Conservation (phyloP, 2,329 filamentous ascomycete species). For the Paecilomyces variotii region DNA sequence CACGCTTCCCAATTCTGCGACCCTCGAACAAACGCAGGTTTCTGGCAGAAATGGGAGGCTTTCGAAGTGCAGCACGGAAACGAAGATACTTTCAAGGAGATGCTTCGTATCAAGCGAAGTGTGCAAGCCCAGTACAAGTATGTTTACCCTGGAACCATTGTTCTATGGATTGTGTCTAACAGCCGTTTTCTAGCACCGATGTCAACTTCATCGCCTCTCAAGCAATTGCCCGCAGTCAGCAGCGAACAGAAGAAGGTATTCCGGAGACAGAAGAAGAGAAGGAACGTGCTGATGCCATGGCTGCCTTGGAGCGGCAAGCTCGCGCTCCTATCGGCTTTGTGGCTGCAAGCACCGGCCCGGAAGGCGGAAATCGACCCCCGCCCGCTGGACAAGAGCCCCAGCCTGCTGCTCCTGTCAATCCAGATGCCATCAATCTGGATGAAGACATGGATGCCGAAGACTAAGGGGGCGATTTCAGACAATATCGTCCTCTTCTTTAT, state of each 20-base stretch:
- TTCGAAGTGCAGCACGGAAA: constrained; percentile 98
- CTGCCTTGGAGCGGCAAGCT: constrained; percentile 78
- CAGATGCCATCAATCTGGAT: constrained; percentile 79
- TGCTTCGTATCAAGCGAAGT: constrained; percentile 94
- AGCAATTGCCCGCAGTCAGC: constrained; percentile 73
- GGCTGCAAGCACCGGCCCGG: constrained; percentile 67
- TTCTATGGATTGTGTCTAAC: constrained; percentile 10
- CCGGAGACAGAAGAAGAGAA: constrained; percentile 27
- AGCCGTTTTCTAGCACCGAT: constrained; percentile 58
- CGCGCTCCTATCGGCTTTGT: constrained; percentile 86
- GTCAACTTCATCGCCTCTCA: constrained; percentile 98
- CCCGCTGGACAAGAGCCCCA: constrained; percentile 20
- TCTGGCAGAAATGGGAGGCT: constrained; percentile 95
- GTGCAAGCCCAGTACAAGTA: constrained; percentile 96
- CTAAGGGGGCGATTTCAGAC: neutral
- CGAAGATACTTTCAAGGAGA: constrained; percentile 98
- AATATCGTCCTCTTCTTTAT: neutral
- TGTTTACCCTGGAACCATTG: constrained; percentile 15
- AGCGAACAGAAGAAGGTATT: constrained; percentile 35
- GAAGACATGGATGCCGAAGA: constrained; percentile 42
- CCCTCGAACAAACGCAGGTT: constrained; percentile 76
- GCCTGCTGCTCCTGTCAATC: constrained; percentile 53
- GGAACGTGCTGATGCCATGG: constrained; percentile 70
- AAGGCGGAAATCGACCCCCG: constrained; percentile 49
- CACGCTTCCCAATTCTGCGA: constrained; percentile 97